Evolutionary conservation across 164 flowering plant genomes (phyloP).

Genomic region (Annona squamosa): DNA sequence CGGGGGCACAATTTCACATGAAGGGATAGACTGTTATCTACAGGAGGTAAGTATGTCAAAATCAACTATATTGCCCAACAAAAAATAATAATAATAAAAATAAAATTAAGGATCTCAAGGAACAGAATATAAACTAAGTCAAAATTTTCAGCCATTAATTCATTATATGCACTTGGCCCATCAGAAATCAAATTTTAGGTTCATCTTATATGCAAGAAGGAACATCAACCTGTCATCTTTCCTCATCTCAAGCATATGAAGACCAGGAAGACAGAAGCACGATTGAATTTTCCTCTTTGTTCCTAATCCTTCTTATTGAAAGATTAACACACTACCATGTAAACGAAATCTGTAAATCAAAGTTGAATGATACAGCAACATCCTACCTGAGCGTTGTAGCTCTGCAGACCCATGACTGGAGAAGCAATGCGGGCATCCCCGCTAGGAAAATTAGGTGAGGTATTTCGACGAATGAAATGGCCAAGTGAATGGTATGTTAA

Average conservation of each 20-base stretch:
- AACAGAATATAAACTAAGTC: background rate
- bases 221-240: background rate
- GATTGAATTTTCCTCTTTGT: background rate
- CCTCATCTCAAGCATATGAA: background rate
- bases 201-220: background rate
- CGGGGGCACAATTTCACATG: too few species aligned
- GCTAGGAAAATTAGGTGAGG: slow-evolving; percentile 13
- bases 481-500: slow-evolving; percentile 80
- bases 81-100: too few species aligned
- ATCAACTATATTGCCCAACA: too few species aligned
- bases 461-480: slow-evolving; percentile 34
- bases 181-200: background rate
- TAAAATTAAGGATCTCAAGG: too few species aligned
- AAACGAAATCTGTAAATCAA: background rate
- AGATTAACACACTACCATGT: background rate
- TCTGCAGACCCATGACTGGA: slow-evolving; percentile 70
- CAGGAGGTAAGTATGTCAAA: too few species aligned
- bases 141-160: background rate
- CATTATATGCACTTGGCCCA: background rate
- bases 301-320: background rate
- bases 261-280: background rate
- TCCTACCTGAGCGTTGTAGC: slow-evolving; percentile 70
- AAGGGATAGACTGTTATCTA: too few species aligned
- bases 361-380: background rate
- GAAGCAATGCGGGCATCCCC: slow-evolving; percentile 29